Percentiles rank a stretch among this genome's conserved stretches.
phyloP scores from a whole-genome alignment of 805 yeast species.

The Ogataea sp. region DNA sequence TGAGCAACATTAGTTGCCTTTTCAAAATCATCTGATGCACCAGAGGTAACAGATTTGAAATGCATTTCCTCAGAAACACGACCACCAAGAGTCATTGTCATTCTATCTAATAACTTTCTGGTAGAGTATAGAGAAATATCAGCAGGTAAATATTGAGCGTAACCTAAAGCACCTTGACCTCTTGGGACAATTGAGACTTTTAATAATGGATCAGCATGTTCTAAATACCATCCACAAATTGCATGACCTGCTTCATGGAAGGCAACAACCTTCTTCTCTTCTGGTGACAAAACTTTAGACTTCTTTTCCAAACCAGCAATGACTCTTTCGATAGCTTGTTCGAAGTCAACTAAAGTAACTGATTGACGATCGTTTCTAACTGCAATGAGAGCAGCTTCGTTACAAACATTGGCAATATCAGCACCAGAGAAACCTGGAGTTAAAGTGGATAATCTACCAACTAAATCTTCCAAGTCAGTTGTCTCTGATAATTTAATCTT shows the following conservation, averaged over 20 bases:
- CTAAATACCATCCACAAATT: slow-evolving; percentile 92
- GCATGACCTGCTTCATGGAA: slow-evolving; percentile 99
- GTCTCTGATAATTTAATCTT: slow-evolving; percentile 52
- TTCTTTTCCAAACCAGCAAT: slow-evolving; percentile 94
- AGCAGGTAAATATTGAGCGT: slow-evolving; percentile 94
- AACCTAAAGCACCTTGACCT: slow-evolving; percentile 95
- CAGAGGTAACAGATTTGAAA: slow-evolving; percentile 87
- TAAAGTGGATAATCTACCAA: slow-evolving; percentile 87
- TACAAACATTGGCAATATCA: slow-evolving; percentile 93
- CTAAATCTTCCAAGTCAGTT: slow-evolving; percentile 44
- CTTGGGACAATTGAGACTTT: slow-evolving; percentile 96
- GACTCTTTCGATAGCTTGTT: slow-evolving; percentile 94
- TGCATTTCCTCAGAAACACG: slow-evolving; percentile 93
- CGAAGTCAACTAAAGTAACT: slow-evolving; percentile 77
- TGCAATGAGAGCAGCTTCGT: slow-evolving; percentile 95
- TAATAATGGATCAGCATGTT: slow-evolving; percentile 85
- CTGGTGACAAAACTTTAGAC: slow-evolving; percentile 71
- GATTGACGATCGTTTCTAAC: slow-evolving; percentile 72
- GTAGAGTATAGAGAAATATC: slow-evolving; percentile 76
- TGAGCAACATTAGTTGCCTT: slow-evolving; percentile 92
- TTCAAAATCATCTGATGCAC: slow-evolving; percentile 94
- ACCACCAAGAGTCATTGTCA: slow-evolving; percentile 97
- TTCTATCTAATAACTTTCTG: slow-evolving; percentile 64
- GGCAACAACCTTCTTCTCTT: slow-evolving; percentile 86
- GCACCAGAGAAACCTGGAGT: slow-evolving; percentile 99